Evolutionary conservation across 176 grass and related monocot genomes (phyloP).

Genomic region (Hordeum vulgare): DNA sequence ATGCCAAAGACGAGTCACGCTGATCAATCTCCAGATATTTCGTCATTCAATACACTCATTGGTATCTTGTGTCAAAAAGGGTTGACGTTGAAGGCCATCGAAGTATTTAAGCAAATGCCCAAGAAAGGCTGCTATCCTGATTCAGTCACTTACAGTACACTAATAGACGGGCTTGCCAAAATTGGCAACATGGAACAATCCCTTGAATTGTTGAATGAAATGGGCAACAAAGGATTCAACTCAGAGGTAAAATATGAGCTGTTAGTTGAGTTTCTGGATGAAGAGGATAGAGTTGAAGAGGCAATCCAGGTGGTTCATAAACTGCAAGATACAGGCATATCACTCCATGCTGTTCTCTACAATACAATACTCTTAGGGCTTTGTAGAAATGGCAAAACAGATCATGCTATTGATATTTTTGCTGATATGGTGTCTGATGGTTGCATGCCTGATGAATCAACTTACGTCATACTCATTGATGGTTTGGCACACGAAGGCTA

Average conservation of each 20-base stretch:
- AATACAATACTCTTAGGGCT: conserved; percentile 47
- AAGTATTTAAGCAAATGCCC: conserved; percentile 53
- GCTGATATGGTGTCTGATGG: conserved; percentile 56
- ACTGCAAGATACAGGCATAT: conserved; percentile 42
- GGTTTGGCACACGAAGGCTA: conserved; percentile 50
- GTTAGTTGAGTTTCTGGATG: conserved; percentile 35
- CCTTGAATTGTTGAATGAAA: conserved; percentile 64
- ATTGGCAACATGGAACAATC: conserved; percentile 32
- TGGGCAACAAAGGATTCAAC: conserved; percentile 51
- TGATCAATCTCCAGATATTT: conserved; percentile 27
- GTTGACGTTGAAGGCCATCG: conserved; percentile 23
- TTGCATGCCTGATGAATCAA: conserved; percentile 56
- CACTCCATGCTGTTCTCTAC: conserved; percentile 39
- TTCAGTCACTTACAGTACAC: conserved; percentile 49
- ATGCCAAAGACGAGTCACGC: conserved; percentile 20
- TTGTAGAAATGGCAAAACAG: conserved; percentile 52
- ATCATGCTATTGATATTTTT: conserved; percentile 55
- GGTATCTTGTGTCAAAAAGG: conserved; percentile 52
- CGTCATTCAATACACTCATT: conserved; percentile 52
- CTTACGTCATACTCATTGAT: conserved; percentile 59
- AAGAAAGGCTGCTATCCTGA: conserved; percentile 47
- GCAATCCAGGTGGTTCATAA: conserved; percentile 36
- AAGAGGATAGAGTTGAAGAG: conserved; percentile 42
- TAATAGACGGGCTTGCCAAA: conserved; percentile 48
- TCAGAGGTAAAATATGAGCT: conserved; percentile 50